phyloP scores from a whole-genome alignment of 192 early-diverging fungal species.

The Coemansia sp. region DNA sequence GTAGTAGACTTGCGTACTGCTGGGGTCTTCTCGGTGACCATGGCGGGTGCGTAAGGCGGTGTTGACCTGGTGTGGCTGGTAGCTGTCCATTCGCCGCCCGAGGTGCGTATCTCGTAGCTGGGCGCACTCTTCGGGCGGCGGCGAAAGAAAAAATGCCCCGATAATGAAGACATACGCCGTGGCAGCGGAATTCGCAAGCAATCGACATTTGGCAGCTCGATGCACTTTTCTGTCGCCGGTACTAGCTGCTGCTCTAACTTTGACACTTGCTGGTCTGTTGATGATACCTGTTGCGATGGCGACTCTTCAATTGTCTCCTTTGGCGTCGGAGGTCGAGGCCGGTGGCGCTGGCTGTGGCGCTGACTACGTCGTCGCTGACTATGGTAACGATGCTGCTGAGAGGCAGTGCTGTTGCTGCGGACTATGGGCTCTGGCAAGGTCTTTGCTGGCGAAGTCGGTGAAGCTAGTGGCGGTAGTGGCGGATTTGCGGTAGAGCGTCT shows the following conservation, averaged over 20 bases:
- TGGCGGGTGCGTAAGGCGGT: not conserved
- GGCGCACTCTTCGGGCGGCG: constrained; percentile 22
- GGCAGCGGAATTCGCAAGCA: not conserved
- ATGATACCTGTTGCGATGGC: constrained; percentile 1
- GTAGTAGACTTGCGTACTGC: constrained; percentile 6
- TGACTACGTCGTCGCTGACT: not conserved
- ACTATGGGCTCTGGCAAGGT: not conserved
- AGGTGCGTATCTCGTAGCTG: not conserved
- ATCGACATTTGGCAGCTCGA: not conserved
- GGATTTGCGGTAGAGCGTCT: constrained; percentile 18
- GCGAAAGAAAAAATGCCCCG: constrained; percentile 24
- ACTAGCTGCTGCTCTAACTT: not conserved
- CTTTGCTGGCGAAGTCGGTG: constrained; percentile 7
- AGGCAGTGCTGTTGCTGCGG: constrained; percentile 13
- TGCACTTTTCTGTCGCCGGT: not conserved
- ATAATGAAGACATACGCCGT: not conserved
- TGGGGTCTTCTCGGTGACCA: not conserved
- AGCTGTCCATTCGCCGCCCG: constrained; percentile 16
- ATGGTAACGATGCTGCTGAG: constrained; percentile 18
- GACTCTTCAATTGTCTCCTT: not conserved
- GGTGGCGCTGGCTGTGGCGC: not conserved
- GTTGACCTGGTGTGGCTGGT: constrained; percentile 1
- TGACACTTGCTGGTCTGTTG: not conserved
- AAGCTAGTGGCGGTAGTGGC: not conserved
- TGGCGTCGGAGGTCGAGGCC: not conserved